These are phyloP conservation scores for Yamadazyma diddensiae DNA, from an alignment of 1,139 yeast genomes.

Conservation along the genomic window DNA sequence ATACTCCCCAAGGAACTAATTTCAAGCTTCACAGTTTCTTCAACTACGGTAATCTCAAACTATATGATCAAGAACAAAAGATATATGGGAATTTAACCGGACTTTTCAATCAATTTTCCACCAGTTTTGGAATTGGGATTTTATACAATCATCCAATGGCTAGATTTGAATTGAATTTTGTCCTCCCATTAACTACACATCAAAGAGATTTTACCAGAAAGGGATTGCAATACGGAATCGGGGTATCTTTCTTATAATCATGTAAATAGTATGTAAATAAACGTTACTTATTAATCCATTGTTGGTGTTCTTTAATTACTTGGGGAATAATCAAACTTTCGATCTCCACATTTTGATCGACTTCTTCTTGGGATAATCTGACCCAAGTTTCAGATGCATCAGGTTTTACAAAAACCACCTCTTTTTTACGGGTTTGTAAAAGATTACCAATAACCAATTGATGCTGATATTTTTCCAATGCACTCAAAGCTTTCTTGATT, in stretches of 20 bases:
- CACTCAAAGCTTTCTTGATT: conserved; percentile 71
- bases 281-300: conserved; percentile 46
- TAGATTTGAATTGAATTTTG: conserved; percentile 84
- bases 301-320: conserved; percentile 58
- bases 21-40: conserved; percentile 68
- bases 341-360: conserved; percentile 48
- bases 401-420: conserved; percentile 80
- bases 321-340: conserved; percentile 77
- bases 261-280: conserved; percentile 2
- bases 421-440: conserved; percentile 81
- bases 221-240: conserved; percentile 93
- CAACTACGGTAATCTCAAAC: conserved; percentile 65
- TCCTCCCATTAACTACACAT: conserved; percentile 69
- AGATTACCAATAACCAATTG: conserved; percentile 94
- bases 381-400: conserved; percentile 49
- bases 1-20: conserved; percentile 51
- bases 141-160: conserved; percentile 86
- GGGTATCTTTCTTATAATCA: conserved; percentile 69
- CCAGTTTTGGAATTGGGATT: conserved; percentile 72
- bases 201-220: conserved; percentile 68
- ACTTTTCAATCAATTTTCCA: conserved; percentile 37
- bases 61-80: conserved; percentile 5
- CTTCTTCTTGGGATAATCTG: conserved; percentile 42
- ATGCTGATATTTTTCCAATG: conserved; percentile 82
- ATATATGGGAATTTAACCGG: conserved; percentile 18